A percentile compares a stretch with the other conserved stretches of the same genome.
These are phyloP conservation scores for Fusarium duplospermum DNA, from an alignment of 2,329 filamentous ascomycete genomes.

Conservation along the genomic window DNA sequence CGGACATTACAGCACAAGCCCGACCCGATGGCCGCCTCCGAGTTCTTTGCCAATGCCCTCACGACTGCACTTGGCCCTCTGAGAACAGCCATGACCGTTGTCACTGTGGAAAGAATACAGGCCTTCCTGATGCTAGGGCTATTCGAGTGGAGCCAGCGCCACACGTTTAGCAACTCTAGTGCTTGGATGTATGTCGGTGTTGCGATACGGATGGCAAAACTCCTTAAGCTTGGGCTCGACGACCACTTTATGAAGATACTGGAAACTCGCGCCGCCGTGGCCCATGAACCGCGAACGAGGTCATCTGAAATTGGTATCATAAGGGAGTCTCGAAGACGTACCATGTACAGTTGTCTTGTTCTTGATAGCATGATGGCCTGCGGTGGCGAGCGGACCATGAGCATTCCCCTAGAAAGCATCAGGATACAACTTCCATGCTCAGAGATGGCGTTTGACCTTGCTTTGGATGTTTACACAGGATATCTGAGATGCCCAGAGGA, in stretches of 20 bases:
- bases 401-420: constrained; percentile 69
- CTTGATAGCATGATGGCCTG: constrained; percentile 77
- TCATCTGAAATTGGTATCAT: constrained; percentile 55
- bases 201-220: constrained; percentile 73
- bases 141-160: constrained; percentile 77
- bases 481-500: constrained; percentile 51
- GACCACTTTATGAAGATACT: constrained; percentile 48
- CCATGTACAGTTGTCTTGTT: constrained; percentile 81
- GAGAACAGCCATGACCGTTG: constrained; percentile 60
- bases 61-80: constrained; percentile 61
- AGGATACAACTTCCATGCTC: constrained; percentile 76
- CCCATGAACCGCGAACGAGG: constrained; percentile 3
- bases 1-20: constrained; percentile 50
- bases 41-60: constrained; percentile 73
- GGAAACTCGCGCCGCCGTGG: neutral
- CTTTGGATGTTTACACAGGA: constrained; percentile 65
- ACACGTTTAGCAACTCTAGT: constrained; percentile 63
- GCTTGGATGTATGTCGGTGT: constrained; percentile 76
- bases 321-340: constrained; percentile 74
- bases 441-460: constrained; percentile 73
- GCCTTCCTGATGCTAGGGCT: constrained; percentile 77
- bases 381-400: constrained; percentile 70
- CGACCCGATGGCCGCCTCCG: constrained; percentile 68
- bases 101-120: constrained; percentile 73
- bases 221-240: constrained; percentile 70